A percentile compares a stretch with the other conserved stretches of the same genome.
phyloP scores from a whole-genome alignment of 257 asterid species.

The Salvia hispanica region DNA sequence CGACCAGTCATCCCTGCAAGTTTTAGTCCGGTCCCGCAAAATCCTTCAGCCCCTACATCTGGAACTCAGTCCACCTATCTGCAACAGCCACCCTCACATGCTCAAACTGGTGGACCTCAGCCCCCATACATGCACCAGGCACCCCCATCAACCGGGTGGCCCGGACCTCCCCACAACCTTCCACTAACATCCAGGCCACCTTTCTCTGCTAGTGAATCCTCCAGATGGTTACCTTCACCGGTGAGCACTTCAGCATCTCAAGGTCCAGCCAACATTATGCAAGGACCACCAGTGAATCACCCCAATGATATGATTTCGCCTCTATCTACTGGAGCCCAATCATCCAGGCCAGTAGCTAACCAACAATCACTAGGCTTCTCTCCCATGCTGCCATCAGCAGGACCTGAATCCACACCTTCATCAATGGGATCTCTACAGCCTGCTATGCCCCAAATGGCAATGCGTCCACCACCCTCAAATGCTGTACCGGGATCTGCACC shows the following conservation, averaged over 20 bases:
- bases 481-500: constrained; percentile 32
- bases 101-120: constrained; percentile 53
- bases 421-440: constrained; percentile 33
- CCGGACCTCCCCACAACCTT: constrained; percentile 40
- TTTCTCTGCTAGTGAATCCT: constrained; percentile 25
- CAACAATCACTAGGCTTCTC: constrained; percentile 49
- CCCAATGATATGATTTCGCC: constrained; percentile 42
- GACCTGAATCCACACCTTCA: constrained; percentile 33
- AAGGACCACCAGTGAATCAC: constrained; percentile 35
- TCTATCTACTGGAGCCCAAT: constrained; percentile 41
- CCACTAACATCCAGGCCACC: constrained; percentile 30
- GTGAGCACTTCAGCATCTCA: constrained; percentile 39
- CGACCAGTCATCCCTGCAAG: constrained; percentile 49
- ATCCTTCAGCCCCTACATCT: constrained; percentile 40
- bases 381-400: constrained; percentile 34
- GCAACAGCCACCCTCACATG: constrained; percentile 46
- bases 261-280: constrained; percentile 38
- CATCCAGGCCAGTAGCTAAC: constrained; percentile 41
- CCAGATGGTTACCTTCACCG: constrained; percentile 46
- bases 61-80: constrained; percentile 47
- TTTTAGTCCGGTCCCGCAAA: constrained; percentile 53
- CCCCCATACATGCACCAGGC: constrained; percentile 51
- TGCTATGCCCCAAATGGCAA: constrained; percentile 32
- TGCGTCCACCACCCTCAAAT: constrained; percentile 41
- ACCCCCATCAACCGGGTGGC: constrained; percentile 37